phyloP scores from a whole-genome alignment of 352 stramenopile genomes.

The Thalassiosira hispida region DNA sequence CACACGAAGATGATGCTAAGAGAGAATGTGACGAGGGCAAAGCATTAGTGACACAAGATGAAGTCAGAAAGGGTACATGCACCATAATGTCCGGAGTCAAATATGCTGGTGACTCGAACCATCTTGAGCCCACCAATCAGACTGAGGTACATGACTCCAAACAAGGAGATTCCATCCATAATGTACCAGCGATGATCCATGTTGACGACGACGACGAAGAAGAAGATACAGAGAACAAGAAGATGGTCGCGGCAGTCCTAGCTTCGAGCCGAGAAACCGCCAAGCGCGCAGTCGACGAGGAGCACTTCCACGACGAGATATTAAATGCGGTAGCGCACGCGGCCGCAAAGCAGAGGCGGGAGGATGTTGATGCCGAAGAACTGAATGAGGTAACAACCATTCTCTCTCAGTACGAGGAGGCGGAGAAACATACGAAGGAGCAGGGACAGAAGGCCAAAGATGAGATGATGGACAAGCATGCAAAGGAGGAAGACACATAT shows the following conservation, averaged over 20 bases:
- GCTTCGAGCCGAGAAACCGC: not conserved
- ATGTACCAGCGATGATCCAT: too few species aligned
- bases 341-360: not conserved
- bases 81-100: not conserved
- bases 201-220: too few species aligned
- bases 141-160: too few species aligned
- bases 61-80: too few species aligned
- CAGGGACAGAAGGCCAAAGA: not conserved
- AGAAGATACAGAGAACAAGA: too few species aligned
- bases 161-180: too few species aligned
- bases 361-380: slow-evolving; percentile 5
- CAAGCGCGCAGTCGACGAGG: not conserved
- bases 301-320: slow-evolving; percentile 15
- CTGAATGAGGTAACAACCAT: slow-evolving; percentile 4
- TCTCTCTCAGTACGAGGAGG: slow-evolving; percentile 11
- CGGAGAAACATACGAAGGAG: not conserved
- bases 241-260: too few species aligned
- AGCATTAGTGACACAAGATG: not conserved
- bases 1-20: not conserved
- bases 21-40: slow-evolving; percentile 4
- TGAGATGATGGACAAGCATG: not conserved
- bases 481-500: not conserved
- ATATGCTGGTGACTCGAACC: not conserved
- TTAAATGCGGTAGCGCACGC: not conserved
- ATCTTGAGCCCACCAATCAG: too few species aligned